These are phyloP conservation scores for Choanephora cucurbitarum DNA, from an alignment of 371 early-diverging fungal genomes.

Conservation along the genomic window DNA sequence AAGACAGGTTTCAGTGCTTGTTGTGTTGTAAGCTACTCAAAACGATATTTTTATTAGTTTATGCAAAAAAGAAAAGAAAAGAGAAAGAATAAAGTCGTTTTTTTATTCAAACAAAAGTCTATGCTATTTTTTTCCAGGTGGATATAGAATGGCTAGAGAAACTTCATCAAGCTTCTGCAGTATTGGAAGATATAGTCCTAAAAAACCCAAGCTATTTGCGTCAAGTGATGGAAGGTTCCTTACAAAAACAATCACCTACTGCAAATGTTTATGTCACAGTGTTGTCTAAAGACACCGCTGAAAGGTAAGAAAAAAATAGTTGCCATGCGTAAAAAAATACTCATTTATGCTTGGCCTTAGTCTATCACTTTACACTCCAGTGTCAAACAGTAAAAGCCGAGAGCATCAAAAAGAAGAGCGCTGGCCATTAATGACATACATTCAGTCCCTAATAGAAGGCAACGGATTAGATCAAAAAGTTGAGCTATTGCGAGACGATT, in stretches of 20 bases:
- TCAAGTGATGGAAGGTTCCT: constrained; percentile 11
- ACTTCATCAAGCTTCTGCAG: constrained; percentile 13
- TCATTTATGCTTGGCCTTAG: neutral
- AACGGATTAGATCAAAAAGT: constrained; percentile 31
- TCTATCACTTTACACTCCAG: constrained; percentile 8
- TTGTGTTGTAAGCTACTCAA: constrained; percentile 50
- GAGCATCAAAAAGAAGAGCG: constrained; percentile 10
- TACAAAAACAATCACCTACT: constrained; percentile 49
- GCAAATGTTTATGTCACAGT: constrained; percentile 47
- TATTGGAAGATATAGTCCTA: constrained; percentile 9
- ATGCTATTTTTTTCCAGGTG: constrained; percentile 24
- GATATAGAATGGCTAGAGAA: constrained; percentile 50
- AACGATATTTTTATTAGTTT: neutral
- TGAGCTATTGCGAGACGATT: constrained; percentile 24
- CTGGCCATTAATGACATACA: constrained; percentile 32
- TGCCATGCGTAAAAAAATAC: neutral
- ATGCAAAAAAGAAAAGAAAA: neutral
- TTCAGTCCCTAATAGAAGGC: constrained; percentile 29
- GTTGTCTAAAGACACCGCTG: constrained; percentile 30
- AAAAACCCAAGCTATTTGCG: constrained; percentile 29
- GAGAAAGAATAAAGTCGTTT: neutral
- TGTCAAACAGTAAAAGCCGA: neutral
- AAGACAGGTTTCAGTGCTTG: constrained; percentile 55
- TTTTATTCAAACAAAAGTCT: neutral
- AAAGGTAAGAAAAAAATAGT: constrained; percentile 10